phyloP scores from a whole-genome alignment of 2,329 filamentous ascomycete species.

The Ustulina deusta region DNA sequence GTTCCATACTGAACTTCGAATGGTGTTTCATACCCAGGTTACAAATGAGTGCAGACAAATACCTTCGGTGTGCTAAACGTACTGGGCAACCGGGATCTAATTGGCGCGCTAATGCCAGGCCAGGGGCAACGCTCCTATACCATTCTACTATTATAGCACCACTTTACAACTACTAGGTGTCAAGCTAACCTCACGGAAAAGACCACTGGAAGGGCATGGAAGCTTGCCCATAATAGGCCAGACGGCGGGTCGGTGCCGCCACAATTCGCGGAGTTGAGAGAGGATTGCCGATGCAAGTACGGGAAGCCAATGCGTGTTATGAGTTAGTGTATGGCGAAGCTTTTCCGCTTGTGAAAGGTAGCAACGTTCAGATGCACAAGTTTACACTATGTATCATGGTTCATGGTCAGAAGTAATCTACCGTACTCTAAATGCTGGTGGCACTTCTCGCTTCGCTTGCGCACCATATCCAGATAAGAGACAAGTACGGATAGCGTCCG shows the following conservation, averaged over 20 bases:
- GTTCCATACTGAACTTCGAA: slow-evolving; percentile 2
- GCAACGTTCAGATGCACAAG: slow-evolving; percentile 1
- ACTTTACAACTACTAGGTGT: too few species aligned
- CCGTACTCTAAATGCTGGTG: not conserved
- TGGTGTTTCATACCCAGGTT: slow-evolving; percentile 21
- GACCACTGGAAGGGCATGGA: slow-evolving; percentile 24
- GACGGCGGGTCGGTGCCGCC: slow-evolving; percentile 32
- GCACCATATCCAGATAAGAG: slow-evolving; percentile 24
- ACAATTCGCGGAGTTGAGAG: slow-evolving; percentile 26
- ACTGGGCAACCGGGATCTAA: slow-evolving; percentile 14
- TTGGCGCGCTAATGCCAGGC: slow-evolving; percentile 34
- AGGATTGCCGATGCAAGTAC: slow-evolving; percentile 25
- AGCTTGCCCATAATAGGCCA: slow-evolving; percentile 36
- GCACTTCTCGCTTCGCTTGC: slow-evolving; percentile 25
- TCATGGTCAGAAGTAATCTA: slow-evolving; percentile 1
- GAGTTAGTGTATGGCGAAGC: not conserved
- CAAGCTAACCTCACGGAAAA: slow-evolving; percentile 21
- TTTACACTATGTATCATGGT: not conserved
- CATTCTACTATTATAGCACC: slow-evolving; percentile 11
- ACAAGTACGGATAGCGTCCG: slow-evolving; percentile 33
- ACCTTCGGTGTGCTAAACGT: slow-evolving; percentile 14
- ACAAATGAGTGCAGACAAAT: slow-evolving; percentile 20
- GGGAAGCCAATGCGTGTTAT: slow-evolving; percentile 22
- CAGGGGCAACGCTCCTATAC: slow-evolving; percentile 30
- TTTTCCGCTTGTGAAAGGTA: not conserved